Evolutionary conservation across 148 eudicot genomes (phyloP), one percentile per base, ranked within the genome.

Genomic region (Rhododendron simsii): DNA sequence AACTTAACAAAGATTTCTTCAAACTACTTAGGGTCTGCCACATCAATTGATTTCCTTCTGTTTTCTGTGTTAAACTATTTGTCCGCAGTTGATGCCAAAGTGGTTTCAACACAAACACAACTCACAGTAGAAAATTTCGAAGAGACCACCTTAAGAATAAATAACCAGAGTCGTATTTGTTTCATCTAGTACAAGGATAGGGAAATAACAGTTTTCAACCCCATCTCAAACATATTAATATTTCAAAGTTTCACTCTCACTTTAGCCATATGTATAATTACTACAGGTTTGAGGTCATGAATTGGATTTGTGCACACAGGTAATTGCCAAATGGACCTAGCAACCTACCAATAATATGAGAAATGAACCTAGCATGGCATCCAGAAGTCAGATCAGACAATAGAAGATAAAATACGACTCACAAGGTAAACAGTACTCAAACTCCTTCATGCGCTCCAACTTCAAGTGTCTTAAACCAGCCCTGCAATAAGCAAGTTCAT

Each of bases 361-460:
- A 80, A 50, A 15, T 26, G 44, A 15, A 30, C 35, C 55, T 7
- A 39, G 21, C 47, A 16, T 30, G 65, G 77, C 53, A 67, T 20
- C 51, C 35, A 41, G 59, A 48, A 23, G 9, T 77, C 37, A 5
- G 8, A 67, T 67, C 76, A 71, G 21, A 48, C 20, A 15, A 33
- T 6, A 11, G 23, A 16, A 23, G 23, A 9, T 16, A 39, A 82
- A 69, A 48, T 65, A 61, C 59, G 80, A 93, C 99, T 93, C 86
- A 96, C 99, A 95, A 53, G 99, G 99, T 88, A 96, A 92, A 91
- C 99, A 96, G 83, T 96, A 96, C 88, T 96, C 98, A 85, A 93
- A 96, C 81, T 93, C 93, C 95, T 95, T 96, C 53, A 94, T 90
- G 48, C 96, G 98, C 1, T 96, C 99, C 90, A 91, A 75, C 90